A percentile compares a stretch with the other conserved stretches of the same genome.
These are phyloP conservation scores for Verbascum thapsus DNA, from an alignment of 257 asterid species.

Conservation along the genomic window DNA sequence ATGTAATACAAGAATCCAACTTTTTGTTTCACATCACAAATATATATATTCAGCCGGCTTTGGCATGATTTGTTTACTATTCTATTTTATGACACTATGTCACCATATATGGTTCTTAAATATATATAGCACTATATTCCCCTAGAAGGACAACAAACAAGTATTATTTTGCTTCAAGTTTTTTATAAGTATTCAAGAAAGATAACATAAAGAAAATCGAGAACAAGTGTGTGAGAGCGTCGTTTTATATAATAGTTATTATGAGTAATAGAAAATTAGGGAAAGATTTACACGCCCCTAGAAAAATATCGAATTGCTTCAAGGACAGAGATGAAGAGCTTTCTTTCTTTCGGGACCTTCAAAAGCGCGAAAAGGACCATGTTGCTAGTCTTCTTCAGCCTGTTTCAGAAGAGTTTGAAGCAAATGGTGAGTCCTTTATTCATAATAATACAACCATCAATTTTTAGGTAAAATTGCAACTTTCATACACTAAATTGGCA, in stretches of 20 bases:
- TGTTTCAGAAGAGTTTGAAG: constrained; percentile 64
- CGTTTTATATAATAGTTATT: not conserved
- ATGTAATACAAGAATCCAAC: constrained; percentile 17
- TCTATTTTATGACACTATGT: not conserved
- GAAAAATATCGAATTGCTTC: constrained; percentile 35
- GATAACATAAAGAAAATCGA: not conserved
- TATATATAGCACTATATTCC: not conserved
- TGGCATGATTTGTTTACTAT: constrained; percentile 7
- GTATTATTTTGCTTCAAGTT: too few species aligned
- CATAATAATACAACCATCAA: too few species aligned
- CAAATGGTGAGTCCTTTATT: constrained; percentile 42
- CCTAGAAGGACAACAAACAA: too few species aligned
- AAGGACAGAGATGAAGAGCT: constrained; percentile 76
- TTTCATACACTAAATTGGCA: too few species aligned
- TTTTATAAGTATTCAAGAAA: too few species aligned
- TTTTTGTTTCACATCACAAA: too few species aligned
- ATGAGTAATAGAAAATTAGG: constrained; percentile 41
- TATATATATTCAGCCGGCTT: constrained; percentile 34
- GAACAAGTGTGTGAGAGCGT: too few species aligned
- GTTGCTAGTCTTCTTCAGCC: constrained; percentile 64
- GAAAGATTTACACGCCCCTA: constrained; percentile 16
- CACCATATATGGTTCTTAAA: not conserved
- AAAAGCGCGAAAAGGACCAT: constrained; percentile 52
- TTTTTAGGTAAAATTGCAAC: too few species aligned
- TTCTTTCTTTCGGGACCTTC: constrained; percentile 61